A percentile compares a stretch with the other conserved stretches of the same genome.
These are phyloP conservation scores for Podosphaera fusca DNA, from an alignment of 2,329 filamentous ascomycete species.

Conservation along the genomic window DNA sequence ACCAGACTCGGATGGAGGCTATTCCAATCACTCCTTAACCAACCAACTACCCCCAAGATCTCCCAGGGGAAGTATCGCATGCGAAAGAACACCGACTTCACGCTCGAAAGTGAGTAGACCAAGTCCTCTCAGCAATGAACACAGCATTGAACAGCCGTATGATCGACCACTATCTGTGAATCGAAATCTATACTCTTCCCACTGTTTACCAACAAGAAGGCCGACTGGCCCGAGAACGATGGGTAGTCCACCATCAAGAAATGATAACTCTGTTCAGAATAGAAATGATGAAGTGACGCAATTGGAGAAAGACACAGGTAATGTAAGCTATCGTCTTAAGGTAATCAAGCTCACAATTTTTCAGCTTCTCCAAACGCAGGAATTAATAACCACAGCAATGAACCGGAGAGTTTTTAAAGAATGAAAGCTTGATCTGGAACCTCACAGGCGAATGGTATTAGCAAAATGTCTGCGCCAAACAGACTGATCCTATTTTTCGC, in stretches of 20 bases:
- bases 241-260: constrained; percentile 7
- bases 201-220: constrained; percentile 14
- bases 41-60: constrained; percentile 30
- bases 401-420: constrained; percentile 28
- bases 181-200: constrained; percentile 8
- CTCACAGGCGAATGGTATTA: not conserved
- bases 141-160: constrained; percentile 15
- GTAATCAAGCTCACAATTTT: constrained; percentile 6
- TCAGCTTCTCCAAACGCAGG: constrained; percentile 21
- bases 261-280: constrained; percentile 11
- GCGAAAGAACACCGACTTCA: constrained; percentile 23
- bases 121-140: constrained; percentile 32
- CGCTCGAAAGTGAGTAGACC: constrained; percentile 28
- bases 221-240: constrained; percentile 17
- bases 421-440: not conserved
- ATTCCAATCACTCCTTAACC: constrained; percentile 10
- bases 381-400: constrained; percentile 22
- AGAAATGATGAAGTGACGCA: constrained; percentile 12
- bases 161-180: constrained; percentile 10
- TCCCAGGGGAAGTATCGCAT: constrained; percentile 36
- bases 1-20: constrained; percentile 14
- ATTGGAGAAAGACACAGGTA: constrained; percentile 29
- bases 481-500: too few species aligned
- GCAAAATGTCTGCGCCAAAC: too few species aligned
- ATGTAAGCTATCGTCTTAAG: constrained; percentile 8